phyloP scores from a whole-genome alignment of 371 early-diverging fungal genomes.

The Syncephalastrum racemosum region DNA sequence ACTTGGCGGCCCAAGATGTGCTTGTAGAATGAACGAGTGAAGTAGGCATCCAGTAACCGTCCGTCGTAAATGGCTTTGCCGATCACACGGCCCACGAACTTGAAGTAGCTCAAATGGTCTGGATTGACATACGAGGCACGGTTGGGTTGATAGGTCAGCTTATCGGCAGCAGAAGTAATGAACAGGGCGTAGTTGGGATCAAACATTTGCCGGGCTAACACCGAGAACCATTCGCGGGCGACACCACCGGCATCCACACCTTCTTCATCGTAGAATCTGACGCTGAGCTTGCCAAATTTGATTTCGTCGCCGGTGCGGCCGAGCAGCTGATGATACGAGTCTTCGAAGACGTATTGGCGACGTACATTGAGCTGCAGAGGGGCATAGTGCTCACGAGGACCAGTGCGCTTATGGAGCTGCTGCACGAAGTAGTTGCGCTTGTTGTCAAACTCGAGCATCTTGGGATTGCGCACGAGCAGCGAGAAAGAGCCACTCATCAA shows the following conservation, averaged over 20 bases:
- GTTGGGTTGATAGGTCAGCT: slow-evolving; percentile 97
- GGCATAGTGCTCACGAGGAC: slow-evolving; percentile 66
- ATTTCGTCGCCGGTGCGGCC: slow-evolving; percentile 90
- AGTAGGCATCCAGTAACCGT: slow-evolving; percentile 92
- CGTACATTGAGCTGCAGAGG: slow-evolving; percentile 88
- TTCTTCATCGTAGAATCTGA: slow-evolving; percentile 96
- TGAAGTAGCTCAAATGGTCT: slow-evolving; percentile 96
- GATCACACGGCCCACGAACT: slow-evolving; percentile 98
- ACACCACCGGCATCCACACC: slow-evolving; percentile 99
- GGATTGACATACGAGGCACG: slow-evolving; percentile 93
- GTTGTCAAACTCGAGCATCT: slow-evolving; percentile 98
- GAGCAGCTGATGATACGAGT: slow-evolving; percentile 93
- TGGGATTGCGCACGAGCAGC: slow-evolving; percentile 93
- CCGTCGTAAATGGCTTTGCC: slow-evolving; percentile 99
- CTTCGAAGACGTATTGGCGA: slow-evolving; percentile 94
- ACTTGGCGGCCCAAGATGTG: slow-evolving; percentile 90
- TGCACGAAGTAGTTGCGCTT: slow-evolving; percentile 97
- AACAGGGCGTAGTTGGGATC: slow-evolving; percentile 99
- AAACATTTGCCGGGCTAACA: slow-evolving; percentile 96
- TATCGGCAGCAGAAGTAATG: slow-evolving; percentile 93
- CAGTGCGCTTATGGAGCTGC: slow-evolving; percentile 83
- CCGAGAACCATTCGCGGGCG: slow-evolving; percentile 98
- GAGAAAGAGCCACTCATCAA: slow-evolving; percentile 97
- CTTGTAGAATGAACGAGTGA: slow-evolving; percentile 98
- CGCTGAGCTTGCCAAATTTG: slow-evolving; percentile 90